Evolutionary conservation across 805 yeast genomes (phyloP).

Genomic region (Alloascoidea hylecoeti): DNA sequence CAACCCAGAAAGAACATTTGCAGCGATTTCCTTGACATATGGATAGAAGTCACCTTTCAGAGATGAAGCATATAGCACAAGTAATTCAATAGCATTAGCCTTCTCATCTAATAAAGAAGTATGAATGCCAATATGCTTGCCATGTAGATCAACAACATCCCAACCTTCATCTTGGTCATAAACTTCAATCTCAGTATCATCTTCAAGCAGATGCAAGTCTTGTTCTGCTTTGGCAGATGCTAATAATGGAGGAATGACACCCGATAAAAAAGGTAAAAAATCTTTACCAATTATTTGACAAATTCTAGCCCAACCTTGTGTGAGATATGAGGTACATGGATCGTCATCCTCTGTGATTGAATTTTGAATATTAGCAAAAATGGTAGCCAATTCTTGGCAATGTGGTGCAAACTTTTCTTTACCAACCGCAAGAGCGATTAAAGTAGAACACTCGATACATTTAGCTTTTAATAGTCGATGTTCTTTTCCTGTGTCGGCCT

Average conservation of each 20-base stretch:
- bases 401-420: constrained; percentile 73
- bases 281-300: constrained; percentile 79
- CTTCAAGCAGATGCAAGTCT: constrained; percentile 77
- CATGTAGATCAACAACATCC: constrained; percentile 86
- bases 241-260: constrained; percentile 81
- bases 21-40: constrained; percentile 64
- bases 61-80: constrained; percentile 74
- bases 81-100: constrained; percentile 79
- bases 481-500: constrained; percentile 65
- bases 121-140: constrained; percentile 89
- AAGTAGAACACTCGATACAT: constrained; percentile 89
- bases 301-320: constrained; percentile 93
- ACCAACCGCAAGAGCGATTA: constrained; percentile 92
- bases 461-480: constrained; percentile 76
- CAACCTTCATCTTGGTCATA: constrained; percentile 79
- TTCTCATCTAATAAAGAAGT: constrained; percentile 92
- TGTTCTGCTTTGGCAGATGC: constrained; percentile 81
- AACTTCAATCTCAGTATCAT: constrained; percentile 75
- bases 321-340: constrained; percentile 74
- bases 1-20: constrained; percentile 76
- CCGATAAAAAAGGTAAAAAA: constrained; percentile 70
- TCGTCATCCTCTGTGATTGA: constrained; percentile 48
- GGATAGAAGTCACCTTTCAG: constrained; percentile 73
- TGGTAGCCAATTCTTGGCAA: constrained; percentile 55
- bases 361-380: constrained; percentile 58